Percentiles rank a stretch among this genome's conserved stretches.
Evolutionary conservation across 306 rosid species (phyloP).

Genomic region (Trifolium pratense): DNA sequence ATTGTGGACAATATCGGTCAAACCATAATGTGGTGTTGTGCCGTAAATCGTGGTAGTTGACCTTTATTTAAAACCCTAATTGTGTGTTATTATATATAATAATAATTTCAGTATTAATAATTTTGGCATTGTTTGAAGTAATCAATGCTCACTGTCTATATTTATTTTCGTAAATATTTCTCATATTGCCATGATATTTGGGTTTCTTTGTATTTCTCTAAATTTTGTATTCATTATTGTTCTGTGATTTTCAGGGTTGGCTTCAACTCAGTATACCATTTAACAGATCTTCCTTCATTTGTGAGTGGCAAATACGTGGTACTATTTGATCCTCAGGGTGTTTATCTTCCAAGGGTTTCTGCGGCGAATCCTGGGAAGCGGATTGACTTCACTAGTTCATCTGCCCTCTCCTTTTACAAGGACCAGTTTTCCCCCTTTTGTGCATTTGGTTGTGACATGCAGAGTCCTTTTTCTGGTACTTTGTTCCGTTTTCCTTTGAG

Average conservation of each 20-base stretch:
- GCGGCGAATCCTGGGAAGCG: slow-evolving; percentile 96
- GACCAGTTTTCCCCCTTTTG: slow-evolving; percentile 93
- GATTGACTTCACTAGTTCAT: slow-evolving; percentile 80
- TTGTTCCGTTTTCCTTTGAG: slow-evolving; percentile 94
- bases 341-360: slow-evolving; percentile 87
- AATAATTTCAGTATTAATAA: background rate
- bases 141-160: background rate
- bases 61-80: background rate
- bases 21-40: background rate
- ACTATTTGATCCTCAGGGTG: slow-evolving; percentile 93
- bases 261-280: slow-evolving; percentile 97
- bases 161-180: background rate
- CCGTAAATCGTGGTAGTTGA: background rate
- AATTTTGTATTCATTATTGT: slow-evolving; percentile 37
- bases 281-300: slow-evolving; percentile 96
- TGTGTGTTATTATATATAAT: background rate
- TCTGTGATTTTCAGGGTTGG: slow-evolving; percentile 70
- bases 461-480: slow-evolving; percentile 76
- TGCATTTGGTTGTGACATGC: slow-evolving; percentile 95
- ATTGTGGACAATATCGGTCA: background rate
- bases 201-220: slow-evolving; percentile 35
- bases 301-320: slow-evolving; percentile 94
- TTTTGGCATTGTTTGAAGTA: slow-evolving; percentile 10
- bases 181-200: slow-evolving; percentile 24
- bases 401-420: slow-evolving; percentile 67